Percentiles rank a stretch among this genome's conserved stretches.
Evolutionary conservation across 2,329 filamentous ascomycete species (phyloP).

Genomic region (Trichoderma arundinaceum): DNA sequence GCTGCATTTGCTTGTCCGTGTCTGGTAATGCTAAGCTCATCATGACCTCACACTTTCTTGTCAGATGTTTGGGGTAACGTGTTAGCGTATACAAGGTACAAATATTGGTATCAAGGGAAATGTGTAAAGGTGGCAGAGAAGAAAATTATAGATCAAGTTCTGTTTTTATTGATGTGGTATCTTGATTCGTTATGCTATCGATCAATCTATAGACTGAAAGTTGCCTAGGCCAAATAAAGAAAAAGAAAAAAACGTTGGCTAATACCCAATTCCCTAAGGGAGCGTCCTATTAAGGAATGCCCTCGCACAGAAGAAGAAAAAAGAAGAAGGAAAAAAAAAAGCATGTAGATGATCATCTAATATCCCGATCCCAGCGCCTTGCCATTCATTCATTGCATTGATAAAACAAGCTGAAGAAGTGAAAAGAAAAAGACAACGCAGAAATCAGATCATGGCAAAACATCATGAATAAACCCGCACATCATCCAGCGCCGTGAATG

Average conservation of each 20-base stretch:
- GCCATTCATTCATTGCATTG: slow-evolving; percentile 19
- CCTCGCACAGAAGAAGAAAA: neutral
- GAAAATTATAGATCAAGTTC: neutral
- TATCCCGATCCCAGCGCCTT: slow-evolving; percentile 34
- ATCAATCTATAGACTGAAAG: slow-evolving; percentile 30
- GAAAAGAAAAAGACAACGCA: slow-evolving; percentile 17
- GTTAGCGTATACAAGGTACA: too few species aligned
- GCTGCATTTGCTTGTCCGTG: neutral
- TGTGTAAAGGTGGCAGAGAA: neutral
- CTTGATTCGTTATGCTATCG: slow-evolving; percentile 26
- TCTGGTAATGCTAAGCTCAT: slow-evolving; percentile 14
- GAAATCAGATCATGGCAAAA: neutral
- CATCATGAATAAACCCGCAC: neutral
- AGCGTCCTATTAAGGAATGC: neutral
- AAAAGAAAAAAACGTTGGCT: neutral
- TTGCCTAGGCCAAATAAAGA: neutral
- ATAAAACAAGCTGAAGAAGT: slow-evolving; percentile 21
- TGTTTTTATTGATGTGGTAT: slow-evolving; percentile 26
- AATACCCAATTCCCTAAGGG: neutral
- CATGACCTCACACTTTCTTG: slow-evolving; percentile 6
- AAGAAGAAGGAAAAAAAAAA: neutral
- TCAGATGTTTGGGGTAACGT: neutral
- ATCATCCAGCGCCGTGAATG: slow-evolving; percentile 27
- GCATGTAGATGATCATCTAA: slow-evolving; percentile 25
- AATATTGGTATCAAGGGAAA: neutral